These are phyloP conservation scores for Paracamarosporium sp. DNA, from an alignment of 2,329 filamentous ascomycete species.

Conservation along the genomic window DNA sequence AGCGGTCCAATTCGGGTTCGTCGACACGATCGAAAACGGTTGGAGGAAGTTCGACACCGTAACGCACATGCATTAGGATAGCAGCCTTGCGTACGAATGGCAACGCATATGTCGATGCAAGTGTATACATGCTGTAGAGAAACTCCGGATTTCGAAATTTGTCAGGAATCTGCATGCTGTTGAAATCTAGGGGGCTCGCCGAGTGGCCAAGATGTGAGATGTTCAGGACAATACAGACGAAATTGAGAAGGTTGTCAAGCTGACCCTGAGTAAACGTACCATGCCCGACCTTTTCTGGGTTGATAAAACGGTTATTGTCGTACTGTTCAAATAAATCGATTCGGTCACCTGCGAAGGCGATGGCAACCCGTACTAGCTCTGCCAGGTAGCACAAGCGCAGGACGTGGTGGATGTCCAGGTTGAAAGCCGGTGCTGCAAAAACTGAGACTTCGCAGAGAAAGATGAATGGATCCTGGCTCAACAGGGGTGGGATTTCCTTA, in stretches of 20 bases:
- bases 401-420: constrained; percentile 78
- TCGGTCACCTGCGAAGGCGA: constrained; percentile 54
- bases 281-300: constrained; percentile 29
- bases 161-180: constrained; percentile 29
- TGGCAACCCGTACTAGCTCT: constrained; percentile 83
- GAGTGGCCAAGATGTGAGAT: constrained; percentile 31
- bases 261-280: constrained; percentile 32
- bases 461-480: constrained; percentile 75
- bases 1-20: constrained; percentile 79
- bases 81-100: constrained; percentile 85
- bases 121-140: constrained; percentile 43
- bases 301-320: constrained; percentile 31
- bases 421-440: constrained; percentile 70
- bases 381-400: constrained; percentile 87
- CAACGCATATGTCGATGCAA: constrained; percentile 82
- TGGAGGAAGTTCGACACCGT: constrained; percentile 84
- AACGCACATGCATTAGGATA: constrained; percentile 85
- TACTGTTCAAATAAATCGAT: constrained; percentile 9
- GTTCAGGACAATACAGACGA: constrained; percentile 41
- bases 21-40: constrained; percentile 63
- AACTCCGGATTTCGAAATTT: constrained; percentile 38
- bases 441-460: constrained; percentile 83
- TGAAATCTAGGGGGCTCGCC: constrained; percentile 29
- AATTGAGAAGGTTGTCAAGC: constrained; percentile 37
- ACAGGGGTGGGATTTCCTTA: constrained; percentile 59